phyloP scores from a whole-genome alignment of 1,284 basidiomycete genomes.

The Microbotryomycetes sp. region DNA sequence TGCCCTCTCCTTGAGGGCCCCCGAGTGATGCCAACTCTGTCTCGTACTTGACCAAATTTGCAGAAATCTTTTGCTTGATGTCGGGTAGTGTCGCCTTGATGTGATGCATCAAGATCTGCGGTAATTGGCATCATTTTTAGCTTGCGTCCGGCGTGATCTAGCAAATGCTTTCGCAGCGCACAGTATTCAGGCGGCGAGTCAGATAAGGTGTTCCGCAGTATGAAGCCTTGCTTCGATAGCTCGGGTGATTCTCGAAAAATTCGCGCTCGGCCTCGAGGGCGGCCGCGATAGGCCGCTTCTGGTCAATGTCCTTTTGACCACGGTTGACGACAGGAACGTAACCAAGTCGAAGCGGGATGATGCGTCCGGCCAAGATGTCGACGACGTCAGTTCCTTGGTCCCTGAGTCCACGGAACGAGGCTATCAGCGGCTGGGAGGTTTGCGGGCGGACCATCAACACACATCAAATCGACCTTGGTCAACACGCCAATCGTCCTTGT shows the following conservation, averaged over 20 bases:
- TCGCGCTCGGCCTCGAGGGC: constrained; percentile 83
- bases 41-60: constrained; percentile 79
- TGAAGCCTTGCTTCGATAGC: constrained; percentile 86
- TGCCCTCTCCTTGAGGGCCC: constrained; percentile 73
- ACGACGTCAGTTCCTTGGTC: constrained; percentile 96
- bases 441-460: constrained; percentile 39
- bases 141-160: background rate
- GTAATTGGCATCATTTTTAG: constrained; percentile 7
- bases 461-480: constrained; percentile 97
- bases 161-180: constrained; percentile 42
- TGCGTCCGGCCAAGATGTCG: constrained; percentile 93
- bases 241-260: constrained; percentile 88
- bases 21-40: constrained; percentile 78
- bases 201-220: constrained; percentile 98
- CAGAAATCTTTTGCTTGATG: constrained; percentile 86
- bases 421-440: background rate
- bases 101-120: constrained; percentile 92
- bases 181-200: constrained; percentile 91
- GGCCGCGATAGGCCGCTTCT: constrained; percentile 68
- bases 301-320: constrained; percentile 93
- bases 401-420: constrained; percentile 46
- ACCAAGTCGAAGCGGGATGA: constrained; percentile 85
- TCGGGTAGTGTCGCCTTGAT: constrained; percentile 93
- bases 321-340: constrained; percentile 97
- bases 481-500: constrained; percentile 92